Evolutionary conservation across 208 protist species (phyloP).

Genomic region (Acanthamoeba comandoni): DNA sequence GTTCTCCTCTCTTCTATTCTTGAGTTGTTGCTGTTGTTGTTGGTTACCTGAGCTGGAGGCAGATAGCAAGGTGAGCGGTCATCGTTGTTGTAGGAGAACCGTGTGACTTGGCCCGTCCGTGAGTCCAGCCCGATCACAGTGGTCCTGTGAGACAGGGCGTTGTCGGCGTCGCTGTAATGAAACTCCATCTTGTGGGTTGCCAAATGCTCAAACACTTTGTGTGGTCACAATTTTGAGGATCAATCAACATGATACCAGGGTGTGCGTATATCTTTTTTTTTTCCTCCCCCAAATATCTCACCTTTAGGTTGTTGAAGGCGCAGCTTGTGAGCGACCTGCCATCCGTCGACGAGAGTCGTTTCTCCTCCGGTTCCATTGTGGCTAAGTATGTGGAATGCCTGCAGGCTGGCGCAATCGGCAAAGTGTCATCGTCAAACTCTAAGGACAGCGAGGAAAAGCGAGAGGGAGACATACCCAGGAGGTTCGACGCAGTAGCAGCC

Average conservation of each 20-base stretch:
- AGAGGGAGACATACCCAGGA: slow-evolving; percentile 35
- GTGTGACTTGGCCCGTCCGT: neutral
- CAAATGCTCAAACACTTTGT: neutral
- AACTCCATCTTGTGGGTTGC: neutral
- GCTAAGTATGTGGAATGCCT: slow-evolving; percentile 63
- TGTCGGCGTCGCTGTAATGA: slow-evolving; percentile 54
- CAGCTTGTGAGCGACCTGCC: slow-evolving; percentile 1
- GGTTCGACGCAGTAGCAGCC: slow-evolving; percentile 64
- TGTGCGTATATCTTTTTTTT: slow-evolving; percentile 7
- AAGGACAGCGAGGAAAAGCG: neutral
- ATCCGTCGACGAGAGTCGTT: slow-evolving; percentile 60
- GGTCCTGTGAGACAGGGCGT: neutral
- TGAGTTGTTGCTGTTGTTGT: too few relatives aligned
- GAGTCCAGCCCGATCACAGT: slow-evolving; percentile 17
- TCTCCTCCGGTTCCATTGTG: slow-evolving; percentile 20
- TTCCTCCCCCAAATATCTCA: too few relatives aligned
- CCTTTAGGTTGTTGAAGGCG: slow-evolving; percentile 55
- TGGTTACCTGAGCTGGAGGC: too few relatives aligned
- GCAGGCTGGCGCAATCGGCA: neutral
- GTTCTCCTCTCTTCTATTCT: too few relatives aligned
- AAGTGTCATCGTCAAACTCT: neutral
- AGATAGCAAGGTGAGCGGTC: slow-evolving; percentile 60
- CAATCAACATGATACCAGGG: slow-evolving; percentile 19
- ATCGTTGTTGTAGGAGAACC: slow-evolving; percentile 73
- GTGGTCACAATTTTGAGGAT: neutral